These are phyloP conservation scores for Pholiota microspora DNA, from an alignment of 768 basidiomycete species.

Conservation along the genomic window DNA sequence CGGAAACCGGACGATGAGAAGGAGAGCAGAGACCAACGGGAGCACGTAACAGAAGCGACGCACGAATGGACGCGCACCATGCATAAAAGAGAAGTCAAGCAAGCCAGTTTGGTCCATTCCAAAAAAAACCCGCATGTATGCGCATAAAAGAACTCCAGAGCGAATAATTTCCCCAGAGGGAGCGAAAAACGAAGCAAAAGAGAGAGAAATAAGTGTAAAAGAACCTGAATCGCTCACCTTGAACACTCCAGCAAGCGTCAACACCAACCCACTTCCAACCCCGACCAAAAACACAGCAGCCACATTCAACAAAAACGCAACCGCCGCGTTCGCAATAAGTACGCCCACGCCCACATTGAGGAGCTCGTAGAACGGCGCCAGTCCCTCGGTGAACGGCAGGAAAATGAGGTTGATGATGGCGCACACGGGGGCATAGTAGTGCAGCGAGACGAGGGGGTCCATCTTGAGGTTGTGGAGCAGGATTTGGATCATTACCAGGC, in stretches of 20 bases:
- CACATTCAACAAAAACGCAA: slow-evolving; percentile 88
- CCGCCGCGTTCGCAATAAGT: slow-evolving; percentile 77
- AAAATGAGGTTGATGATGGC: slow-evolving; percentile 83
- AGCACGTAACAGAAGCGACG: not conserved
- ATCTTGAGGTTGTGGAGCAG: slow-evolving; percentile 95
- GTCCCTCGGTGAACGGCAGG: slow-evolving; percentile 87
- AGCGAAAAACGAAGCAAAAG: not conserved
- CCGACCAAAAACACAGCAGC: slow-evolving; percentile 94
- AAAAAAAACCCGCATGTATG: not conserved
- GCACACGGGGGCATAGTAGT: slow-evolving; percentile 97
- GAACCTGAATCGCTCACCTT: slow-evolving; percentile 51
- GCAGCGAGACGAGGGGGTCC: slow-evolving; percentile 93
- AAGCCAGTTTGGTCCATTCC: not conserved
- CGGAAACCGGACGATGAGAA: not conserved
- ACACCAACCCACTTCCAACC: slow-evolving; percentile 80
- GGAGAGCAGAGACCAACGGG: not conserved
- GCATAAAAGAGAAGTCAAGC: not conserved
- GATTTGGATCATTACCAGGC: slow-evolving; percentile 95
- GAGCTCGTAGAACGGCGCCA: slow-evolving; percentile 80
- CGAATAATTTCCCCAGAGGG: too few relatives aligned
- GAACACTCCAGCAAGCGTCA: slow-evolving; percentile 93
- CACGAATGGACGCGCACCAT: not conserved
- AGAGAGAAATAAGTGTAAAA: not conserved
- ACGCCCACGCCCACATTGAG: slow-evolving; percentile 63
- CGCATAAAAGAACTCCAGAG: too few relatives aligned